Conservation (phyloP, 805 yeast species). For the Barnettozyma wickerhamii region DNA sequence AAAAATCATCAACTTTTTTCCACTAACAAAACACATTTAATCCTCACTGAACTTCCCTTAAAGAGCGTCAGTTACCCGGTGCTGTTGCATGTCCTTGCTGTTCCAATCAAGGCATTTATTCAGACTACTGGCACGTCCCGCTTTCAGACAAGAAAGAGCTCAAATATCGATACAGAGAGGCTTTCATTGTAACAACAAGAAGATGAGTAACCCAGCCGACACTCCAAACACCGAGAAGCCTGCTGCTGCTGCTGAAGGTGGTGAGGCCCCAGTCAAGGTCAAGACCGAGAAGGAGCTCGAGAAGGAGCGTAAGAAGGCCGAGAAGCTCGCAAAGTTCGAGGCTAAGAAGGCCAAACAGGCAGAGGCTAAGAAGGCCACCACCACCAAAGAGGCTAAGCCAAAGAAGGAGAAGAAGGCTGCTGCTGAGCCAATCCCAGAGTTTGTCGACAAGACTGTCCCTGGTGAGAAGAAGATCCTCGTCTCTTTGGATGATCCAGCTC, state of each 20-base stretch:
- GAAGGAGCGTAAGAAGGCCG: slow-evolving; percentile 84
- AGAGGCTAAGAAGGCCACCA: slow-evolving; percentile 36
- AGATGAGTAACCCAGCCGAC: slow-evolving; percentile 16
- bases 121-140: slow-evolving; percentile 3
- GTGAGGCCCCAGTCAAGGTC: slow-evolving; percentile 35
- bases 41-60: not conserved
- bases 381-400: slow-evolving; percentile 46
- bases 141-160: slow-evolving; percentile 5
- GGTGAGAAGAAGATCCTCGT: slow-evolving; percentile 90
- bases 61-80: not conserved
- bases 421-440: slow-evolving; percentile 77
- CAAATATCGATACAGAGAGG: slow-evolving; percentile 3
- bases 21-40: not conserved
- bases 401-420: slow-evolving; percentile 67
- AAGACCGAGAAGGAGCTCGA: slow-evolving; percentile 80
- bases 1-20: too few species aligned
- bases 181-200: slow-evolving; percentile 5
- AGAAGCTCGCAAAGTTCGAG: slow-evolving; percentile 78
- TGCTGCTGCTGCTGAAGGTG: slow-evolving; percentile 19
- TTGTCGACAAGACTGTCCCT: slow-evolving; percentile 72
- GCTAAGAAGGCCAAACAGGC: slow-evolving; percentile 79
- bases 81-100: slow-evolving; percentile 15
- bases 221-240: slow-evolving; percentile 13
- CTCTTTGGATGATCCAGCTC: slow-evolving; percentile 86
- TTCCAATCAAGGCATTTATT: slow-evolving; percentile 3